phyloP scores from a whole-genome alignment of 2,329 filamentous ascomycete genomes.

The Botrytis pseudocinerea region DNA sequence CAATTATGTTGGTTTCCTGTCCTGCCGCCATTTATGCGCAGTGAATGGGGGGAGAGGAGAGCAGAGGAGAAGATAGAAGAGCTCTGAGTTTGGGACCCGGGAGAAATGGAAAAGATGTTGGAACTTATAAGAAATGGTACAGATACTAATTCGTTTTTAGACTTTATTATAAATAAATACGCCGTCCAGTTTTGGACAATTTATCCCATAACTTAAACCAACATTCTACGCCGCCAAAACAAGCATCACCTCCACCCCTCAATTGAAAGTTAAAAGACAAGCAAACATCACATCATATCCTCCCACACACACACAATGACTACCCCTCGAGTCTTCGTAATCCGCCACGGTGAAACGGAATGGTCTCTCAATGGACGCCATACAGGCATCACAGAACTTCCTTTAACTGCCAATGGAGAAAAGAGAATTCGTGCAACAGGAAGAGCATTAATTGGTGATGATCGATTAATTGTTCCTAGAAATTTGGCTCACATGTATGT shows the following conservation, averaged over 20 bases:
- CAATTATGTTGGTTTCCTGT: slow-evolving; percentile 1
- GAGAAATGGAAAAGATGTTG: neutral
- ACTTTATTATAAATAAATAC: neutral
- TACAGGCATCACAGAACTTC: slow-evolving; percentile 83
- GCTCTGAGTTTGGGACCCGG: neutral
- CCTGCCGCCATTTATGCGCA: neutral
- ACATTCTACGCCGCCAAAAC: neutral
- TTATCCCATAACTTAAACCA: neutral
- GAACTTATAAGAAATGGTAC: neutral
- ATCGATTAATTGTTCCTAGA: slow-evolving; percentile 79
- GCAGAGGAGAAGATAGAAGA: neutral
- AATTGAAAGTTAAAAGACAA: neutral
- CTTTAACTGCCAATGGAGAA: slow-evolving; percentile 79
- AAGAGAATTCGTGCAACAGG: slow-evolving; percentile 75
- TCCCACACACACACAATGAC: slow-evolving; percentile 30
- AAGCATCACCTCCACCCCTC: neutral
- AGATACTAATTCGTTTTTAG: neutral
- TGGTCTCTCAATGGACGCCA: slow-evolving; percentile 88
- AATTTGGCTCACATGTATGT: slow-evolving; percentile 78
- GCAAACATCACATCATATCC: neutral
- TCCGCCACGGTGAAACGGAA: slow-evolving; percentile 92
- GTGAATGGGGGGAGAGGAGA: neutral
- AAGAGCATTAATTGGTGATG: slow-evolving; percentile 77
- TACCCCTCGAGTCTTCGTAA: slow-evolving; percentile 74
- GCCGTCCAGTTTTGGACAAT: neutral